These are phyloP conservation scores for Tagetes erecta DNA, from an alignment of 129 eudicot genomes.

Conservation along the genomic window DNA sequence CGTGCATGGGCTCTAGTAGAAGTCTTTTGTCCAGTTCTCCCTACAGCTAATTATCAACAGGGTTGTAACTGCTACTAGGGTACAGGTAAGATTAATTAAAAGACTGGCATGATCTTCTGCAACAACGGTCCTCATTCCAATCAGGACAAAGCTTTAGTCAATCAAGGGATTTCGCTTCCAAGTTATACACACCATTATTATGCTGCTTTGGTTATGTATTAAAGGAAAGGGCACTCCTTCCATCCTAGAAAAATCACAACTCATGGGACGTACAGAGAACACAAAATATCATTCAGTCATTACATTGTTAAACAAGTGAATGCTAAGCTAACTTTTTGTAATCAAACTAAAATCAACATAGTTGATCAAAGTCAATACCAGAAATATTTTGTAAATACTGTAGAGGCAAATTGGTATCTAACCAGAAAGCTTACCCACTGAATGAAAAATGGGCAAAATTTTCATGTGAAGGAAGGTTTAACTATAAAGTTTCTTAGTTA, in stretches of 20 bases:
- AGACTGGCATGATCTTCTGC: neutral
- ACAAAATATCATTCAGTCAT: neutral
- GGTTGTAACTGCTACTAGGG: neutral
- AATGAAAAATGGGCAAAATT: constrained; percentile 3
- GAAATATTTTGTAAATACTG: constrained; percentile 3
- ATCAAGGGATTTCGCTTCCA: constrained; percentile 18
- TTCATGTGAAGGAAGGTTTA: neutral
- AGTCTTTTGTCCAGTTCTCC: neutral
- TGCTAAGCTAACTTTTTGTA: constrained; percentile 18
- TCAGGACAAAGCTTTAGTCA: neutral
- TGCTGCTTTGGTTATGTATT: constrained; percentile 3
- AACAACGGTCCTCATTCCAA: neutral
- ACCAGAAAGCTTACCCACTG: constrained; percentile 1
- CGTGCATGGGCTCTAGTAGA: constrained; percentile 8
- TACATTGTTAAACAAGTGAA: neutral
- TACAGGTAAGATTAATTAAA: neutral
- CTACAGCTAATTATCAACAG: neutral
- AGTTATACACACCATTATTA: constrained; percentile 1
- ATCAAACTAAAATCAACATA: constrained; percentile 10
- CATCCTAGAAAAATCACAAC: neutral
- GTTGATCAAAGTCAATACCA: constrained; percentile 16
- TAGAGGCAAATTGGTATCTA: constrained; percentile 11
- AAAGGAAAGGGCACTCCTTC: neutral
- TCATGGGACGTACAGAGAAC: neutral
- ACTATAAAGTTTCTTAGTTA: constrained; percentile 2